Percentiles rank a stretch among this genome's conserved stretches.
Conservation (phyloP, 2,329 filamentous ascomycete species). For the Esteya vermicola region DNA sequence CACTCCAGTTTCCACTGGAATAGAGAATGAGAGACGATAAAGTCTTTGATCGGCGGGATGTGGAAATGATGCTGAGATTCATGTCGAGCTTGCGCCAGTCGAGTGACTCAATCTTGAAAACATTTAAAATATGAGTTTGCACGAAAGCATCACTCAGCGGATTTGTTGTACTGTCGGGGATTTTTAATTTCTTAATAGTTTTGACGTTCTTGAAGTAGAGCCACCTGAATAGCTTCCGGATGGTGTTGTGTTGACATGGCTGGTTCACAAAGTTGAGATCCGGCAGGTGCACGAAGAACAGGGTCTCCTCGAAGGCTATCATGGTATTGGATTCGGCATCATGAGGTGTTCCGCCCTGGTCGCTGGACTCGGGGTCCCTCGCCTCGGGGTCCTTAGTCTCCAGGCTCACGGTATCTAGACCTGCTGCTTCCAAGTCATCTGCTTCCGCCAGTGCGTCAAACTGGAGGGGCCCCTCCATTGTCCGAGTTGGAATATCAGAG, state of each 20-base stretch:
- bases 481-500: neutral
- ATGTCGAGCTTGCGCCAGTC: constrained; percentile 7
- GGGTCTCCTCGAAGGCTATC: neutral
- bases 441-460: neutral
- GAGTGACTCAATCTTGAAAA: constrained; percentile 3
- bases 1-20: constrained; percentile 5
- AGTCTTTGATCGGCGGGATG: neutral
- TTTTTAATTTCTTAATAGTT: constrained; percentile 2
- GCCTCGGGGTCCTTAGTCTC: neutral
- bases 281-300: constrained; percentile 5
- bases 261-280: constrained; percentile 4
- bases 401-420: too few relatives aligned
- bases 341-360: neutral
- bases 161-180: constrained; percentile 3
- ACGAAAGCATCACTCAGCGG: constrained; percentile 4
- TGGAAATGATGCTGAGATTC: constrained; percentile 1
- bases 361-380: neutral
- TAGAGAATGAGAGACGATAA: constrained; percentile 1
- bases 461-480: neutral
- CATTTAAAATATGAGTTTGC: constrained; percentile 1
- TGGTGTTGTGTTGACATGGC: neutral
- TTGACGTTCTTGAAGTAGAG: neutral
- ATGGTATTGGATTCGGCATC: neutral
- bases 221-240: constrained; percentile 4
- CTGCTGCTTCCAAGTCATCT: too few relatives aligned